Evolutionary conservation across 768 basidiomycete species (phyloP).

Genomic region (Russula abietina): DNA sequence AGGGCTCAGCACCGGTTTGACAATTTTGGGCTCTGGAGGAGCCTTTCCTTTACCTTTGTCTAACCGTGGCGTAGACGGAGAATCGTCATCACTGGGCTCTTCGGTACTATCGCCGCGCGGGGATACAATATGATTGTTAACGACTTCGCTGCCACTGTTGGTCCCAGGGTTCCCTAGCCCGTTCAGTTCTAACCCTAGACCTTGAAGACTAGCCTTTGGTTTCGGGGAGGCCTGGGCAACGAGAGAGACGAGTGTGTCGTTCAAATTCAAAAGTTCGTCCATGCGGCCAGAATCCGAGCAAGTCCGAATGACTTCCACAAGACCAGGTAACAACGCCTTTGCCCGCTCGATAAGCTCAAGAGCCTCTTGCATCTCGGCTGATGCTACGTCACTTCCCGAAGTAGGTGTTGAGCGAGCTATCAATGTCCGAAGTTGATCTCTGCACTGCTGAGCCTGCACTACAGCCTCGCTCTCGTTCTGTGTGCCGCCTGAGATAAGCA

Average conservation of each 20-base stretch:
- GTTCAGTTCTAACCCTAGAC: conserved; percentile 22
- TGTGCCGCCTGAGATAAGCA: conserved; percentile 19
- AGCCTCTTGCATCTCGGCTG: conserved; percentile 22
- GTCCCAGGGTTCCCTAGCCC: not conserved
- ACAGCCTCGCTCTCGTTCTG: conserved; percentile 42
- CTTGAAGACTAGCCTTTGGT: conserved; percentile 13
- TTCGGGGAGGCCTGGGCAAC: conserved; percentile 37
- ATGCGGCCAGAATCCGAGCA: conserved; percentile 54
- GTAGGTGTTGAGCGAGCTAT: conserved; percentile 27
- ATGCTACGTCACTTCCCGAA: conserved; percentile 19
- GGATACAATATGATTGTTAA: conserved; percentile 1
- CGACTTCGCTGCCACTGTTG: not conserved
- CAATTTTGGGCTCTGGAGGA: conserved; percentile 59
- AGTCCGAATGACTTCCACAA: conserved; percentile 48
- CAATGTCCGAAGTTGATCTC: conserved; percentile 30
- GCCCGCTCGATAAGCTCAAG: conserved; percentile 46
- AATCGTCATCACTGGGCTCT: conserved; percentile 29
- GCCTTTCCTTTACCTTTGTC: conserved; percentile 80
- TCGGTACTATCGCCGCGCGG: conserved; percentile 1
- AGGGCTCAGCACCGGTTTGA: conserved; percentile 68
- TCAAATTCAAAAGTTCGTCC: conserved; percentile 62
- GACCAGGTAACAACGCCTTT: conserved; percentile 45
- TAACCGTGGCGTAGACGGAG: conserved; percentile 52
- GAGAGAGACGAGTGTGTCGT: conserved; percentile 60
- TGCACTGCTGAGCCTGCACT: conserved; percentile 39